phyloP scores from a whole-genome alignment of 106 monocot genomes.

The Allium sativum region DNA sequence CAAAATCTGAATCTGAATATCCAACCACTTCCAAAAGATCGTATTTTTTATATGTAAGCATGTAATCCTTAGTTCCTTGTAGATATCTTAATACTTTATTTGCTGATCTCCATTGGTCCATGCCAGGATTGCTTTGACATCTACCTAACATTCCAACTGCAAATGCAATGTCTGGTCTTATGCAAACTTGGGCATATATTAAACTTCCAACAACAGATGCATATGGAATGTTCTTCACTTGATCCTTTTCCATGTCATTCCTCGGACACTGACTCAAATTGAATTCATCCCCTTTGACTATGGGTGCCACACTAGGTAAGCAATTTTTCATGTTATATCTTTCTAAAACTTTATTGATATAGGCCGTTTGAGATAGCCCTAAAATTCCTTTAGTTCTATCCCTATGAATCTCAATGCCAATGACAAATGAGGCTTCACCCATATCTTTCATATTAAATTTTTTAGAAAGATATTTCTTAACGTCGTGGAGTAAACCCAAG shows the following conservation, averaged over 20 bases:
- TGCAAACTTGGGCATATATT: too few species aligned
- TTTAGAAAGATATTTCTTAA: too few species aligned
- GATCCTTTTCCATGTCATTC: too few species aligned
- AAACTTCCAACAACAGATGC: too few species aligned
- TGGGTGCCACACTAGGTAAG: background rate
- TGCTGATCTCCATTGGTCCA: background rate
- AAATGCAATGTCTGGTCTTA: too few species aligned
- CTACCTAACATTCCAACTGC: too few species aligned
- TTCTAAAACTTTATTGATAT: background rate
- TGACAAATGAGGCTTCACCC: background rate
- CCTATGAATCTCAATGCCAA: background rate
- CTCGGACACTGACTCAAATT: too few species aligned
- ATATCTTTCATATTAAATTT: too few species aligned
- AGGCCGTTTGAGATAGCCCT: background rate
- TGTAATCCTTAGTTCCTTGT: background rate
- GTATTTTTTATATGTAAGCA: background rate
- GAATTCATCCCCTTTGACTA: background rate
- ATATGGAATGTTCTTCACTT: too few species aligned
- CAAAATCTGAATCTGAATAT: background rate
- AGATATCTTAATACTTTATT: background rate
- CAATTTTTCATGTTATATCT: background rate
- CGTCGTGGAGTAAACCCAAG: background rate
- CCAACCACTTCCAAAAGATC: background rate
- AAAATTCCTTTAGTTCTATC: conserved; percentile 2
- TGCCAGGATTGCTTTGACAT: background rate